A percentile compares a stretch with the other conserved stretches of the same genome.
These are phyloP conservation scores for Tothia fuscella DNA, from an alignment of 2,329 filamentous ascomycete genomes.

Conservation along the genomic window DNA sequence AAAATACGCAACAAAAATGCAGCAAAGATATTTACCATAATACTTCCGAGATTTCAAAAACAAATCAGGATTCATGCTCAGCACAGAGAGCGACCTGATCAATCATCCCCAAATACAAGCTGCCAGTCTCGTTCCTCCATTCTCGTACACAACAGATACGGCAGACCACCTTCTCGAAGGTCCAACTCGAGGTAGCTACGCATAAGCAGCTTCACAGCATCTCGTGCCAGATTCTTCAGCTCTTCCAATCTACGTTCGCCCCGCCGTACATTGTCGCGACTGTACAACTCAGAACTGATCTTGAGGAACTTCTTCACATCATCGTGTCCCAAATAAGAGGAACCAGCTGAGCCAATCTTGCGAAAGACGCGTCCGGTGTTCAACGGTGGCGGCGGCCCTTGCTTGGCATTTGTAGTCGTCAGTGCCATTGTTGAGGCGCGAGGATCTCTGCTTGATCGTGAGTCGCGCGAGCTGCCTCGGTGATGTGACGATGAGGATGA, in stretches of 20 bases:
- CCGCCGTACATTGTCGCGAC: slow-evolving; percentile 67
- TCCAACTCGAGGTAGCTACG: slow-evolving; percentile 75
- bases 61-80: no score
- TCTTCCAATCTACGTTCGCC: slow-evolving; percentile 86
- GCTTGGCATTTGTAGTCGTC: neutral
- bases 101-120: slow-evolving; percentile 33
- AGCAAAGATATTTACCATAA: no score
- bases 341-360: slow-evolving; percentile 53
- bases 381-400: slow-evolving; percentile 16
- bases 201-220: slow-evolving; percentile 77
- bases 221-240: slow-evolving; percentile 70
- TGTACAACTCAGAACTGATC: slow-evolving; percentile 69
- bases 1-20: no score
- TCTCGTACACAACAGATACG: slow-evolving; percentile 54
- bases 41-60: no score
- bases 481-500: slow-evolving; percentile 14
- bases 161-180: slow-evolving; percentile 39
- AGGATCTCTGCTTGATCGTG: slow-evolving; percentile 1
- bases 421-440: slow-evolving; percentile 5
- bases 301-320: slow-evolving; percentile 88
- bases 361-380: slow-evolving; percentile 65
- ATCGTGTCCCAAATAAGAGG: slow-evolving; percentile 65
- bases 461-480: slow-evolving; percentile 7
- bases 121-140: slow-evolving; percentile 51
- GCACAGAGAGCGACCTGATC: no score